Percentiles rank a stretch among this genome's conserved stretches.
Conservation (phyloP, 1,284 basidiomycete genomes). For the Quambalaria eucalypti region DNA sequence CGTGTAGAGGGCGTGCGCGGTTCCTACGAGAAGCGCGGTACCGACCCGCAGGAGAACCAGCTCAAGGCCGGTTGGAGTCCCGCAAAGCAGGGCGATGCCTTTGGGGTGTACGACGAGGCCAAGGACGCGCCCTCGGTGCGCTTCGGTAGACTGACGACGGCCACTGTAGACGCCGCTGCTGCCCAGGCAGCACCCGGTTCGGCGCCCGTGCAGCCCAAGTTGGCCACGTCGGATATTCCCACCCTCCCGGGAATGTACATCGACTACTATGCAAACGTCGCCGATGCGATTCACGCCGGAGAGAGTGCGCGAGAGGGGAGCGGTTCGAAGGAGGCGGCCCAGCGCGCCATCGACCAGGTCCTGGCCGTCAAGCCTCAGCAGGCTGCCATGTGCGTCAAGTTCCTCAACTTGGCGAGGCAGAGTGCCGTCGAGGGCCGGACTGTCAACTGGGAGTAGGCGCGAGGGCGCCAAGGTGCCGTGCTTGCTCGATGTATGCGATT, state of each 20-base stretch:
- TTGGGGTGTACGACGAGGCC: conserved; percentile 31
- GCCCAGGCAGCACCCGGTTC: conserved; percentile 4
- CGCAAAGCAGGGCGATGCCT: conserved; percentile 24
- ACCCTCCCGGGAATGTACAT: conserved; percentile 40
- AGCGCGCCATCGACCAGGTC: conserved; percentile 1
- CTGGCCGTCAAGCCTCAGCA: conserved; percentile 6
- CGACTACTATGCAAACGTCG: conserved; percentile 36
- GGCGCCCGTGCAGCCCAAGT: conserved; percentile 25
- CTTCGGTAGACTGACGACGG: conserved; percentile 32
- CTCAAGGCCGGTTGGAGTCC: conserved; percentile 40
- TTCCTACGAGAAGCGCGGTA: conserved; percentile 37
- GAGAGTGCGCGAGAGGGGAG: conserved; percentile 13
- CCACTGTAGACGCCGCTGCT: conserved; percentile 6
- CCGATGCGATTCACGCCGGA: conserved; percentile 25
- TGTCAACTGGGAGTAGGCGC: conserved; percentile 2
- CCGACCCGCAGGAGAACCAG: conserved; percentile 43
- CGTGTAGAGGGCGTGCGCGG: conserved; percentile 35
- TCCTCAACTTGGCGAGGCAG: conserved; percentile 6
- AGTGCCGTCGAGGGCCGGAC: conserved; percentile 6
- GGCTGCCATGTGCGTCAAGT: conserved; percentile 1
- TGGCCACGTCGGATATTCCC: conserved; percentile 30
- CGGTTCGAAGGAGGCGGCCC: not conserved
- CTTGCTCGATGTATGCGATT: too few species aligned
- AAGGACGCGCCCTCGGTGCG: conserved; percentile 21
- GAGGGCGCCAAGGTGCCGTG: too few species aligned